Evolutionary conservation across 805 yeast genomes (phyloP).

Genomic region (Metschnikowia cubensis): DNA sequence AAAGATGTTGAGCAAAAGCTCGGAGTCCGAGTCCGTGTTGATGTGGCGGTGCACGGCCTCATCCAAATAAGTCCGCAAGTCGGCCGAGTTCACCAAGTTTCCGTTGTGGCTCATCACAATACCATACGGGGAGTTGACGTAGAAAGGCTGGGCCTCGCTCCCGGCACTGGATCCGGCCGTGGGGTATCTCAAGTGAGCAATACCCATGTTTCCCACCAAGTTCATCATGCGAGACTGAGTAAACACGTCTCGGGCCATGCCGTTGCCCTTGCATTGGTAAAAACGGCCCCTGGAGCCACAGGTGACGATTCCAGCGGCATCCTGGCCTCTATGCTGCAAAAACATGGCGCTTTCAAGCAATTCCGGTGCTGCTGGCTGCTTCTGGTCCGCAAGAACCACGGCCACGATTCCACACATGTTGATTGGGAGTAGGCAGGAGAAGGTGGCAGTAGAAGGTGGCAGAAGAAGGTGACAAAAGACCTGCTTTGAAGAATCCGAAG

Average conservation of each 20-base stretch:
- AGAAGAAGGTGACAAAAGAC: background rate
- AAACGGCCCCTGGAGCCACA: slow-evolving; percentile 91
- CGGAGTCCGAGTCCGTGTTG: slow-evolving; percentile 95
- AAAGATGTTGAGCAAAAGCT: slow-evolving; percentile 80
- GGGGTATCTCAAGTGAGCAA: slow-evolving; percentile 92
- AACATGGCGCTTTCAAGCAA: slow-evolving; percentile 88
- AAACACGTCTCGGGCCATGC: slow-evolving; percentile 98
- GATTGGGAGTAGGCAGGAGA: background rate
- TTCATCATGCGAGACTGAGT: slow-evolving; percentile 74
- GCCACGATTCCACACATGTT: slow-evolving; percentile 95
- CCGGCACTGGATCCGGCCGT: slow-evolving; percentile 96
- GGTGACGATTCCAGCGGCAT: slow-evolving; percentile 98
- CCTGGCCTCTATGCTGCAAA: slow-evolving; percentile 97
- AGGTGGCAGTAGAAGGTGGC: too few relatives aligned
- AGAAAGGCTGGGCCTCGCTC: slow-evolving; percentile 97
- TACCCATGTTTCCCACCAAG: slow-evolving; percentile 90
- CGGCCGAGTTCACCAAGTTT: slow-evolving; percentile 82
- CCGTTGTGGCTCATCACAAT: slow-evolving; percentile 90
- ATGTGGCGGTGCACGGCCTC: slow-evolving; percentile 95
- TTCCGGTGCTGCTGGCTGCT: slow-evolving; percentile 77
- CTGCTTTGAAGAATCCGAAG: background rate
- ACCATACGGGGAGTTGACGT: slow-evolving; percentile 96
- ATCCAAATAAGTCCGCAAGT: slow-evolving; percentile 75
- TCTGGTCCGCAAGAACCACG: slow-evolving; percentile 72
- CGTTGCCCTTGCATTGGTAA: slow-evolving; percentile 97